Conservation (phyloP, 2,329 filamentous ascomycete species). For the Colletotrichum limetticola region DNA sequence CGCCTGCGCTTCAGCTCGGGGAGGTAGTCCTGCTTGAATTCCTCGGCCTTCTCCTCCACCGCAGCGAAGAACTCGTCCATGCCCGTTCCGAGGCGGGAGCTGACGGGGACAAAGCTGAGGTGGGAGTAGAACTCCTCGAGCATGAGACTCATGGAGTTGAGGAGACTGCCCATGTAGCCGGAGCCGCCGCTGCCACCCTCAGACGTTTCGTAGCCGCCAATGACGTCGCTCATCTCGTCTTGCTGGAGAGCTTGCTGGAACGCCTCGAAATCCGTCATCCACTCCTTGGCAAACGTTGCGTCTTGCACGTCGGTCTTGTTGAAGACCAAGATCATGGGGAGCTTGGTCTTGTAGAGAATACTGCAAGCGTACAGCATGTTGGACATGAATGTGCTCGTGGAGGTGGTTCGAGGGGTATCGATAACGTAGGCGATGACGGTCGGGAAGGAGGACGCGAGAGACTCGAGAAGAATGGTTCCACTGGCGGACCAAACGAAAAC, state of each 20-base stretch:
- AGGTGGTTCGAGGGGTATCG: slow-evolving; percentile 92
- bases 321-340: slow-evolving; percentile 98
- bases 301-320: slow-evolving; percentile 99
- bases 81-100: slow-evolving; percentile 90
- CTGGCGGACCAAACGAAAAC: slow-evolving; percentile 99
- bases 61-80: slow-evolving; percentile 94
- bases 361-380: slow-evolving; percentile 99
- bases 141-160: slow-evolving; percentile 98
- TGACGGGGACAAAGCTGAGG: slow-evolving; percentile 91
- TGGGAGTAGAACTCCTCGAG: slow-evolving; percentile 98
- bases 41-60: slow-evolving; percentile 85
- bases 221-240: slow-evolving; percentile 82
- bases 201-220: slow-evolving; percentile 76
- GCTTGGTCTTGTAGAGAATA: slow-evolving; percentile 97
- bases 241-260: slow-evolving; percentile 87
- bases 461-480: slow-evolving; percentile 92
- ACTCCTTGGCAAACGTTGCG: slow-evolving; percentile 91
- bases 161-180: slow-evolving; percentile 94
- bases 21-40: slow-evolving; percentile 91
- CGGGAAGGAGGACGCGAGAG: slow-evolving; percentile 91
- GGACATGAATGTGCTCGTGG: slow-evolving; percentile 98
- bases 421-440: slow-evolving; percentile 98
- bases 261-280: slow-evolving; percentile 99
- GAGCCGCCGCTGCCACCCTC: slow-evolving; percentile 74
- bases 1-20: slow-evolving; percentile 87